Conservation (phyloP, 2,329 filamentous ascomycete genomes). For the Diaporthe longicolla region DNA sequence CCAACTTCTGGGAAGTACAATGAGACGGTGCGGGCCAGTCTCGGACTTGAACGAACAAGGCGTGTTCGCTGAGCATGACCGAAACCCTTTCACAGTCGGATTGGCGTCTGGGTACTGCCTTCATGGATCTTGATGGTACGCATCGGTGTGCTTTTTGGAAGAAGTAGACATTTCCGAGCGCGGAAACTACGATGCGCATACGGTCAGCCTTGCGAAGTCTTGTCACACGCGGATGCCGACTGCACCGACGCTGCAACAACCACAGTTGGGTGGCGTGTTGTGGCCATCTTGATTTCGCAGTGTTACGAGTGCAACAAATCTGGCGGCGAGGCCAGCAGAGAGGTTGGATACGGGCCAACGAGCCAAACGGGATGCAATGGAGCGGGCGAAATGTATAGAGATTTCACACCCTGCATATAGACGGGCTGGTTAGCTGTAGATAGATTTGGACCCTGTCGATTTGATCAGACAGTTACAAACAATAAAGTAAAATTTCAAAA, state of each 20-base stretch:
- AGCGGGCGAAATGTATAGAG: slow-evolving; percentile 30
- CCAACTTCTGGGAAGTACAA: slow-evolving; percentile 38
- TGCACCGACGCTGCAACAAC: slow-evolving; percentile 9
- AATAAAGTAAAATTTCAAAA: slow-evolving; percentile 38
- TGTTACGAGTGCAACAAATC: not conserved
- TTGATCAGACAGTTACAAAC: slow-evolving; percentile 29
- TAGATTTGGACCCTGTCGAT: slow-evolving; percentile 30
- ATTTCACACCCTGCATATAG: slow-evolving; percentile 28
- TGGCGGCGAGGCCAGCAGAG: not conserved
- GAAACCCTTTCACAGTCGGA: not conserved
- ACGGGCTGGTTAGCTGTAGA: slow-evolving; percentile 31
- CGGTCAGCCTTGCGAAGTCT: not conserved
- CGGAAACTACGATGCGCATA: not conserved
- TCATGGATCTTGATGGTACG: not conserved
- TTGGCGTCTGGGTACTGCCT: slow-evolving; percentile 17
- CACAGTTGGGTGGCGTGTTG: not conserved
- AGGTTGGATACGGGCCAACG: not conserved
- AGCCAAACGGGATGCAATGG: not conserved
- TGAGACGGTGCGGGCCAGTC: not conserved
- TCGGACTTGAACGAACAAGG: not conserved
- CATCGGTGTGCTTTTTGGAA: not conserved
- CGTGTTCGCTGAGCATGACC: not conserved
- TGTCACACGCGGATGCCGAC: not conserved
- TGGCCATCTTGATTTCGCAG: not conserved
- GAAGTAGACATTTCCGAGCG: not conserved